Base-by-base conservation (phyloP, 768 basidiomycete species). In the Russula sp. region DNA sequence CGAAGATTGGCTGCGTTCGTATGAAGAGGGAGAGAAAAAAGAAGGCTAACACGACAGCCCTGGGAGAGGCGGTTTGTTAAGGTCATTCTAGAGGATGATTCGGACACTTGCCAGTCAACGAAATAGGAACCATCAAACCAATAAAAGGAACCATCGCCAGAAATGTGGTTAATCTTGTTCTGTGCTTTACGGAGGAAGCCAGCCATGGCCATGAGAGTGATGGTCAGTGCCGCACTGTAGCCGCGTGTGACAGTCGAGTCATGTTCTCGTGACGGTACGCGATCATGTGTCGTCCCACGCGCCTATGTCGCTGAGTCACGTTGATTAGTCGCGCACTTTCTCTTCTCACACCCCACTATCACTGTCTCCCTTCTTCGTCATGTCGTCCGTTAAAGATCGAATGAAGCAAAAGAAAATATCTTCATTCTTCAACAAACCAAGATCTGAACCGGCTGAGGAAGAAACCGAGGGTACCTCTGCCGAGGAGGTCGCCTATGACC, bases 71-170 rank as follows among this genome's bases (percentile, higher is more conserved):
- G 13, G 32, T 52, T 47, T 40, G 50, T 64, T 39, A 55, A 20
- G 44, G 49, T 44, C 51, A 54, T 39, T 35, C 22, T n/a, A 22
- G 9, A 32, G 10, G 27, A 47, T 10, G n/a, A 27, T 31, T 8
- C 49, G 8, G 37, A 27, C 6, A 50, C 69, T 67, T 68, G 82
- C 85, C 86, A 87, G 70, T 87, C 86, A 6, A 78, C 57, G 11
- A 78, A 27, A 68, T 85, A 86, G 11, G 80, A 76, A 47, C 68
- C 58, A 54, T 77, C 71, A 14, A 71, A 66, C 73, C 75, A 77
- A 7, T 57, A 37, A 11, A 74, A 61, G 8, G 69, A 66, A 50
- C 68, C 67, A 20, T 68, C 53, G 13, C 67, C 68, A 61, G 70
- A 74, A 35, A 63, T 55, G 0, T 66, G 51, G 16, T 34, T 47